Conservation (phyloP, 768 basidiomycete genomes). For the Pulveroboletus ravenelii region DNA sequence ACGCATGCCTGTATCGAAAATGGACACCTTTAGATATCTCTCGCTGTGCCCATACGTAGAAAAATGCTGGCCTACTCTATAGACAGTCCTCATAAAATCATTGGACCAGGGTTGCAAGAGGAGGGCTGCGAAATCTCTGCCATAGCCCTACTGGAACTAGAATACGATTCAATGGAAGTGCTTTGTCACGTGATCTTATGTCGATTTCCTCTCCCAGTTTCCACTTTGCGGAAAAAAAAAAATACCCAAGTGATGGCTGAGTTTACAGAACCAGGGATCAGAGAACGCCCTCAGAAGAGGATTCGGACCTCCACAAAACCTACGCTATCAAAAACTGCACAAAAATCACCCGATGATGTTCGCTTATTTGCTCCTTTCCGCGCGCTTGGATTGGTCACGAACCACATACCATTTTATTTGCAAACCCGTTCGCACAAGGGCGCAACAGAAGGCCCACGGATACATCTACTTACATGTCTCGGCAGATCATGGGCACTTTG, state of each 20-base stretch:
- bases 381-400: conserved; percentile 91
- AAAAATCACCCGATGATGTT: conserved; percentile 16
- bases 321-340: background rate
- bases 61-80: too few relatives aligned
- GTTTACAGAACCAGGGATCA: conserved; percentile 11
- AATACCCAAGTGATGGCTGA: conserved; percentile 14
- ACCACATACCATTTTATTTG: conserved; percentile 82
- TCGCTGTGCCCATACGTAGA: too few relatives aligned
- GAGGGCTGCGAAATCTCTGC: too few relatives aligned
- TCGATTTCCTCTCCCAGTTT: background rate
- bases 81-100: too few relatives aligned
- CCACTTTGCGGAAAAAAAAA: background rate
- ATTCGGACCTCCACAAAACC: conserved; percentile 10
- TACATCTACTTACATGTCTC: conserved; percentile 82
- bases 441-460: conserved; percentile 73
- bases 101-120: too few relatives aligned
- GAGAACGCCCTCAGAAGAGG: conserved; percentile 25
- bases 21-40: too few relatives aligned
- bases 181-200: conserved; percentile 11
- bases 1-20: too few relatives aligned
- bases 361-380: conserved; percentile 88
- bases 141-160: too few relatives aligned
- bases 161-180: background rate
- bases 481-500: conserved; percentile 92
- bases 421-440: conserved; percentile 85